Evolutionary conservation across 75 land plant species (phyloP).

Genomic region (Picea sitchensis): DNA sequence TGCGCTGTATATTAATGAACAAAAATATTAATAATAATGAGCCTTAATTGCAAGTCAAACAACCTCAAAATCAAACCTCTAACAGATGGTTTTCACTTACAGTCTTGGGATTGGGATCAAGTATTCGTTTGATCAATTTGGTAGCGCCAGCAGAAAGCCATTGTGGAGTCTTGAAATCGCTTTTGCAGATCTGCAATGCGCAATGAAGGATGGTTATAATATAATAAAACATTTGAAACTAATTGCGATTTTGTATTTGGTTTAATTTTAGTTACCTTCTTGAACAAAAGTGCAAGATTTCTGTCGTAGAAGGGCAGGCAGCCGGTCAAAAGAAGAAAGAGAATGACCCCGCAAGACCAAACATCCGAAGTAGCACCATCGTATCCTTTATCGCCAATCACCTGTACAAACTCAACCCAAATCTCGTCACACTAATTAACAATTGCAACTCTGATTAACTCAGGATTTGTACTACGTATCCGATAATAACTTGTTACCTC

Average conservation of each 20-base stretch:
- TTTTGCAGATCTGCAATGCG: conserved; percentile 63
- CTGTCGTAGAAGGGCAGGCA: conserved; percentile 75
- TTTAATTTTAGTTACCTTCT: conserved; percentile 40
- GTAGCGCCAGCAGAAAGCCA: conserved; percentile 76
- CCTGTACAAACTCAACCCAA: conserved; percentile 8
- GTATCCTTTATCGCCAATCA: conserved; percentile 60
- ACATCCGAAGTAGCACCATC: conserved; percentile 63
- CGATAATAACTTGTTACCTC: conserved; percentile 25
- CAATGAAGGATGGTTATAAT: not conserved
- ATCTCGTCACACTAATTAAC: not conserved
- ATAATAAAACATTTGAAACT: not conserved
- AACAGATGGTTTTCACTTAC: not conserved
- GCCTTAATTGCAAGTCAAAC: not conserved
- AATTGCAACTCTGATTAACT: not conserved
- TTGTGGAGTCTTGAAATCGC: conserved; percentile 57
- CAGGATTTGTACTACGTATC: no score
- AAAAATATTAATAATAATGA: not conserved
- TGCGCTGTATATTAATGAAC: conserved; percentile 22
- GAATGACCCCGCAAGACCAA: conserved; percentile 70
- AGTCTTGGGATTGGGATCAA: conserved; percentile 75
- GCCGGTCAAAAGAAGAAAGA: conserved; percentile 65
- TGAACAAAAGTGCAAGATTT: conserved; percentile 62
- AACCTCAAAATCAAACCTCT: not conserved
- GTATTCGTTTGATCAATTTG: conserved; percentile 58
- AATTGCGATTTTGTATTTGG: not conserved